These are phyloP conservation scores for Cladophialophora bantiana DNA, from an alignment of 2,329 filamentous ascomycete species.

Conservation along the genomic window DNA sequence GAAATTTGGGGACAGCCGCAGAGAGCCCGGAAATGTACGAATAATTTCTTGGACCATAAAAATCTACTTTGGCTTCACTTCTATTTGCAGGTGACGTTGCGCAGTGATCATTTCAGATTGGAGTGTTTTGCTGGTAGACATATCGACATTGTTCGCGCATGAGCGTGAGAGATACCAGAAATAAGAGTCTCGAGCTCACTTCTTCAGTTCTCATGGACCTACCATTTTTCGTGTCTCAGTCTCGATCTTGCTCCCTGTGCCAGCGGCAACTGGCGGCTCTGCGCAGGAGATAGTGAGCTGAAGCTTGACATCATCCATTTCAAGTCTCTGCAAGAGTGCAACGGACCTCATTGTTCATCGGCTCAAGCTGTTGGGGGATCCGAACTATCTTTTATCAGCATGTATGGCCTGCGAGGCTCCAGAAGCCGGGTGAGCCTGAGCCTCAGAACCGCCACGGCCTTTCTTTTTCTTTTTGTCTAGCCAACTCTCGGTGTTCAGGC, in stretches of 20 bases:
- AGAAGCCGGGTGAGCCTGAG: background rate
- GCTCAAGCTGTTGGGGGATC: background rate
- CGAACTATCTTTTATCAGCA: background rate
- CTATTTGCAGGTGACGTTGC: background rate
- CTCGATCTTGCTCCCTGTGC: background rate
- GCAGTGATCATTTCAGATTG: background rate
- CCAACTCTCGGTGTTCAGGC: no score
- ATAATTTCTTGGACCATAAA: background rate
- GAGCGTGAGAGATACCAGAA: background rate
- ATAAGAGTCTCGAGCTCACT: background rate
- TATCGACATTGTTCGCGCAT: background rate
- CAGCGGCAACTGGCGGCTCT: background rate
- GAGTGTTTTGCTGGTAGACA: background rate
- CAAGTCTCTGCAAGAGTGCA: background rate
- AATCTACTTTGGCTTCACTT: background rate
- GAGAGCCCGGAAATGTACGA: conserved; percentile 29
- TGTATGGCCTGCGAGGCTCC: background rate
- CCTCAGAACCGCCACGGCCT: background rate
- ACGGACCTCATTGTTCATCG: background rate
- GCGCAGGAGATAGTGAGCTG: background rate
- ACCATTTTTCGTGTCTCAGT: background rate
- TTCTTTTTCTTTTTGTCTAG: background rate
- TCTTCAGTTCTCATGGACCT: background rate
- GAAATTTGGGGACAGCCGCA: background rate
- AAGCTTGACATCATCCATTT: background rate